These are phyloP conservation scores for Lepidium sativum DNA, from an alignment of 345 rosid genomes.

Conservation along the genomic window DNA sequence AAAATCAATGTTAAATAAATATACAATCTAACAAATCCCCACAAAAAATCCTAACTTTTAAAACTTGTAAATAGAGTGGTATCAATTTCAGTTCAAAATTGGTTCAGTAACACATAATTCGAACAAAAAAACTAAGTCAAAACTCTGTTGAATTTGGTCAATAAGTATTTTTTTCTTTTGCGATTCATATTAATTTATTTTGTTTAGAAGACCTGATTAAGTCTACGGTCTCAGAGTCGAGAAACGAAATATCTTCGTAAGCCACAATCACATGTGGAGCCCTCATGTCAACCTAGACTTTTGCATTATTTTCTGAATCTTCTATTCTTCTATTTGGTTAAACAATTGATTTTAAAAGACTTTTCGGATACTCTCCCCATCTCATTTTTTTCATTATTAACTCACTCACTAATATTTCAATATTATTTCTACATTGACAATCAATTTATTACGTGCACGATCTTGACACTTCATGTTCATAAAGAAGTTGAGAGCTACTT, in stretches of 20 bases:
- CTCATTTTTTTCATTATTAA: background rate
- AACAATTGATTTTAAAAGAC: background rate
- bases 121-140: too few relatives aligned
- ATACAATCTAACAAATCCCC: too few relatives aligned
- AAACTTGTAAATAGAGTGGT: too few relatives aligned
- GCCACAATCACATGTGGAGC: background rate
- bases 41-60: too few relatives aligned
- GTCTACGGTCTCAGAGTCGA: background rate
- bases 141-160: too few relatives aligned
- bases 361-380: background rate
- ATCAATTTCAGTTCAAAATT: too few relatives aligned
- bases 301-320: background rate
- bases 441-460: background rate
- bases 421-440: background rate
- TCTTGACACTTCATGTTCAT: background rate
- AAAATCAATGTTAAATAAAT: too few relatives aligned
- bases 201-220: conserved; percentile 2
- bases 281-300: background rate
- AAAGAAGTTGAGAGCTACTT: background rate
- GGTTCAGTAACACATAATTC: too few relatives aligned
- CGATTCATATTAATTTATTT: background rate
- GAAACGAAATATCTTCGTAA: conserved; percentile 4
- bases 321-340: background rate
- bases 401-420: background rate
- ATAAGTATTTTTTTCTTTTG: too few relatives aligned